Base-by-base conservation (phyloP, 148 eudicot genomes). In the Limonium bicolor region DNA sequence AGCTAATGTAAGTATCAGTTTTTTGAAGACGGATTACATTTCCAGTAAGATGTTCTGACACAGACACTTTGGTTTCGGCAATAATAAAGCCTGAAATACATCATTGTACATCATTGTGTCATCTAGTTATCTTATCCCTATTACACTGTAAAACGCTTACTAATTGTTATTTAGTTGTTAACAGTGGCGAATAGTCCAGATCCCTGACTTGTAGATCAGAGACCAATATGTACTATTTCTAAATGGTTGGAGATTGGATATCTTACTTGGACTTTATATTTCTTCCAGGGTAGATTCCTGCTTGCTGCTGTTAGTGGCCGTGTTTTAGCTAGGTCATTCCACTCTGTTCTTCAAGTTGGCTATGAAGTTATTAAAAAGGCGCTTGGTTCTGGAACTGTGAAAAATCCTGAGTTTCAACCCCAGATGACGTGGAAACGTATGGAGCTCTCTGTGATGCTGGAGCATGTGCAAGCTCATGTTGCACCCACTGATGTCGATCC, bases 401-500 rank as follows among this genome's bases (percentile, higher is more conserved):
- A 65, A 29, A 63, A 50, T 58, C 76, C 85, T 35, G 95, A 77
- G 41, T 64, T 60, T 61, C 85, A 68, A 61, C 95, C 95, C 33
- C 85, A 90, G 64, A 68, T 90, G 93, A 73, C 99, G 14, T 90
- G 95, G 99, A 90, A 70, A 48, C 88, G 95, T 45, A 77, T 75
- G 93, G 99, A 90, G 63, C 60, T 75, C 40, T 84, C 99, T 61
- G 99, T 78, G 40, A 84, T 85, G 99, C 64, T 90, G 66, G 95
- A 90, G 69, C 94, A 76, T 50, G 99, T 90, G 28, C 99, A 90
- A 62, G 99, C 99, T 65, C 99, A 90, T 71, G 99, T 90, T 54
- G 99, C 99, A 36, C 99, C 99, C 38, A 90, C 99, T 46, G 99
- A 90, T 76, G 99, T 90, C 63, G 99, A 90, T 64, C 99, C 99